Evolutionary conservation across 2,329 filamentous ascomycete genomes (phyloP), one percentile per base, ranked within the genome.

Genomic region (Akanthomyces uredinophilus): DNA sequence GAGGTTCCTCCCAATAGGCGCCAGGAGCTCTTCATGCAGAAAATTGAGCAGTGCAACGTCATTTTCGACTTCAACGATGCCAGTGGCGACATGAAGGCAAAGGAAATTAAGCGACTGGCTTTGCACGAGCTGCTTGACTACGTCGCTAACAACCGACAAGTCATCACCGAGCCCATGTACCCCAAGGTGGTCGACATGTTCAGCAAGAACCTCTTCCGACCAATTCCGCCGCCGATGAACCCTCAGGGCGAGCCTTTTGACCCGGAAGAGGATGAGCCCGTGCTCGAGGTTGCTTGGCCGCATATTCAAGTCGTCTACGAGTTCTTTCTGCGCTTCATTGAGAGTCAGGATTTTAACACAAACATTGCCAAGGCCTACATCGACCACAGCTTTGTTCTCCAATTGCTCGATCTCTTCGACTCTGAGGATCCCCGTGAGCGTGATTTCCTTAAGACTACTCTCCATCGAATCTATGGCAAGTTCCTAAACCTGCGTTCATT

Each of bases 21-120:
- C 65, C 93, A 97, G 77, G 94, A 98, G 69, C 85, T 99, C 20
- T 99, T 99, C 78, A 97, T 99, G 93, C 93, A 98, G 74, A 99
- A 99, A 83, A 95, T 99, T 69, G 95, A 98, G 71, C 95, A 99
- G 75, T 99, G 95, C 81, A 99, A 99, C 74, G 96, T 99, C 80
- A 99, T 99, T 71, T 99, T 99, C 73, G 95, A 99, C 79, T 99
- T 99, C 80, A 99, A 98, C 74, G 95, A 99, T 76, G 92, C 94
- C 54, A 96, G 91, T 67, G 93, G 89, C 68, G 95, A 99, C 74
- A 98, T 99, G 93, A 99, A 99, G 77, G 96, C 94, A 53, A 99
- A 99, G 80, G 95, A 99, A 78, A 98, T 99, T 83, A 99, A 99
- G 82, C 87, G 95, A 71, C 81, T 99, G 68, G 95, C 95, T 47